phyloP scores from a whole-genome alignment of 2,329 filamentous ascomycete genomes.

The Penicillium sp. region DNA sequence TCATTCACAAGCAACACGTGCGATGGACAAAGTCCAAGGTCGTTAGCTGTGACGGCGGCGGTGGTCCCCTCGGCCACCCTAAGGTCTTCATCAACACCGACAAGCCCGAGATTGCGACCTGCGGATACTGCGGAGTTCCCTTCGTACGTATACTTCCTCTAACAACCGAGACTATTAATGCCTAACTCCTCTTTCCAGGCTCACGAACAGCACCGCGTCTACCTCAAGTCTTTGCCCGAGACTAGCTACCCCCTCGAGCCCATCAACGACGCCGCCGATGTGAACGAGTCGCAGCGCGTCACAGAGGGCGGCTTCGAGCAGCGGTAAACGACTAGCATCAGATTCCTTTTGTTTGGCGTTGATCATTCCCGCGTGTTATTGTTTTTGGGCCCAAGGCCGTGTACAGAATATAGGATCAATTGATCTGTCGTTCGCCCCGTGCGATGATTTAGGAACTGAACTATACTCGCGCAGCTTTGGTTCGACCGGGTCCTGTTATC shows the following conservation, averaged over 20 bases:
- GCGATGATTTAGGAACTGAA: background rate
- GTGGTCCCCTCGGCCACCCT: conserved; percentile 85
- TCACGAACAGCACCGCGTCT: conserved; percentile 80
- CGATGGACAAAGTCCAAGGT: conserved; percentile 80
- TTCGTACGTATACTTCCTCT: conserved; percentile 64
- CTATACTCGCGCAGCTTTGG: background rate
- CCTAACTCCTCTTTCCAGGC: conserved; percentile 57
- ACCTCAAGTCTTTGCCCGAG: conserved; percentile 76
- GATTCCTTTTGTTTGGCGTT: conserved; percentile 38
- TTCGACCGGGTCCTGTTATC: background rate
- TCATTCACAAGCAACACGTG: conserved; percentile 95
- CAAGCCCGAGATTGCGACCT: conserved; percentile 87
- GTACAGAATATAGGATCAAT: conserved; percentile 39
- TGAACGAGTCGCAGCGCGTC: conserved; percentile 57
- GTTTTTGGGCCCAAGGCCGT: conserved; percentile 30
- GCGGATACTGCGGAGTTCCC: conserved; percentile 89
- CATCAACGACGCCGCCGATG: conserved; percentile 58
- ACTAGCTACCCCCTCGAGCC: conserved; percentile 77
- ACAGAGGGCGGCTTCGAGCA: conserved; percentile 60
- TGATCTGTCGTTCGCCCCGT: conserved; percentile 21
- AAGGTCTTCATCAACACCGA: conserved; percentile 97
- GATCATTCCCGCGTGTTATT: conserved; percentile 30
- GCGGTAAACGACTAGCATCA: conserved; percentile 48
- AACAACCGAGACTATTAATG: background rate
- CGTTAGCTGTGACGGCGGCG: conserved; percentile 88